Evolutionary conservation across 1,284 basidiomycete species (phyloP), one percentile per base, ranked within the genome.

Genomic region (Fomitopsis palustris): DNA sequence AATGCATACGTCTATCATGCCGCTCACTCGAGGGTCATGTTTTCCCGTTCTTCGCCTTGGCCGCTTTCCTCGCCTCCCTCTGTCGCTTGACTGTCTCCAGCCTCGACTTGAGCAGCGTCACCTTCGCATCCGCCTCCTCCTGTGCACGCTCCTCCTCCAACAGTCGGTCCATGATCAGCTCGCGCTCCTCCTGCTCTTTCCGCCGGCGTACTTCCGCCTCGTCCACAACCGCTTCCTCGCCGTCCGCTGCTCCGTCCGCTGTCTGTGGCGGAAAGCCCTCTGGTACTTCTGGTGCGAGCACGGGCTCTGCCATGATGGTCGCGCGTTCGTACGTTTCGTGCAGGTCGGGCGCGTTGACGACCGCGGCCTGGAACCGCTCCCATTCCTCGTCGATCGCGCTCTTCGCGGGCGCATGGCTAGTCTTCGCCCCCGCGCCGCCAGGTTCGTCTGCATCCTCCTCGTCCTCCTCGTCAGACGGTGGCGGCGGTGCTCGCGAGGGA

Each of bases 41-140:
- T 29, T 51, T 27, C 23, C 29, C 29, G 66, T 59, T 56, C 61
- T 69, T 73, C 70, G 53, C 54, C 63, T 14, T 67, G 62, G 58
- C 69, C 71, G 47, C 33, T 31, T 37, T 75, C 76, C 25, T 53
- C 0, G 75, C 76, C 66, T 81, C 79, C 47, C 87, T 77, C 69
- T 77, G 81, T 69, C 77, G 77, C 67, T 81, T 84, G 64, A 91
- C 71, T 5, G 81, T 78, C 55, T 88, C 87, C 39, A 92, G 68
- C 64, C 79, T 80, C 38, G 75, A 81, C 74, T 87, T 92, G 74
- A 93, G 78, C 49, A 79, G 64, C 12, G 71, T 70, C 3, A 92
- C 90, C 59, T 83, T 84, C 75, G 85, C 85, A 69, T 93, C 91
- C 16, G 89, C 91, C 70, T 93, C 90, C 70, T 93, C 91, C 75